phyloP scores from a whole-genome alignment of 768 basidiomycete species.

The Xerocomus potaroensis region DNA sequence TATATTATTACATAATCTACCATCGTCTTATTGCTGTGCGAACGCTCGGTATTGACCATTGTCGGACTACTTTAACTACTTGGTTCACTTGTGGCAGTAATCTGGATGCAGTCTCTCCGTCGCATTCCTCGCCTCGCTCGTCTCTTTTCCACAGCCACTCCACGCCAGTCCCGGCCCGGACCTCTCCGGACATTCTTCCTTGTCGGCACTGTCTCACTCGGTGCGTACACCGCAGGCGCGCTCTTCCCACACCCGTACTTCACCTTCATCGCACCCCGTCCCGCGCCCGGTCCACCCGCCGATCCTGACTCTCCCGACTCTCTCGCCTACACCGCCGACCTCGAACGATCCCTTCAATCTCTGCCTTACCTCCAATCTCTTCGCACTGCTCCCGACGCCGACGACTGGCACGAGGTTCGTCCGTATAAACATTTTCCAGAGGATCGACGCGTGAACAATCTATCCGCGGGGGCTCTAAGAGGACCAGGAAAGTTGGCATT shows the following conservation, averaged over 20 bases:
- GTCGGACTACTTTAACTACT: too few relatives aligned
- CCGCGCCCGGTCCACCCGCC: conserved; percentile 64
- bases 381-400: conserved; percentile 44
- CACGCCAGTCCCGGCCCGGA: conserved; percentile 1
- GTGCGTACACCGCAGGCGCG: conserved; percentile 50
- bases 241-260: conserved; percentile 67
- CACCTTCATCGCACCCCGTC: conserved; percentile 69
- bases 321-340: conserved; percentile 46
- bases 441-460: conserved; percentile 71
- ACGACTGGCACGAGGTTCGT: conserved; percentile 72
- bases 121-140: conserved; percentile 8
- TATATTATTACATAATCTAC: too few relatives aligned
- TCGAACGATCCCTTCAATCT: conserved; percentile 67
- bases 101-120: conserved; percentile 7
- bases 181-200: conserved; percentile 19
- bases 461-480: conserved; percentile 80
- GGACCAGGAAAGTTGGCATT: conserved; percentile 87
- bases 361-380: conserved; percentile 56
- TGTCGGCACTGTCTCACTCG: conserved; percentile 18
- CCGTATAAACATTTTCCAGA: conserved; percentile 71
- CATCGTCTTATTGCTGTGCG: too few relatives aligned
- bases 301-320: conserved; percentile 55
- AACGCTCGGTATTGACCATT: too few relatives aligned
- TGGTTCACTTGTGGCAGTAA: too few relatives aligned
- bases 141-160: conserved; percentile 13